Evolutionary conservation across 177 flowering plant genomes (phyloP), one percentile per base, ranked within the genome.

Genomic region (Vitis hybrid): DNA sequence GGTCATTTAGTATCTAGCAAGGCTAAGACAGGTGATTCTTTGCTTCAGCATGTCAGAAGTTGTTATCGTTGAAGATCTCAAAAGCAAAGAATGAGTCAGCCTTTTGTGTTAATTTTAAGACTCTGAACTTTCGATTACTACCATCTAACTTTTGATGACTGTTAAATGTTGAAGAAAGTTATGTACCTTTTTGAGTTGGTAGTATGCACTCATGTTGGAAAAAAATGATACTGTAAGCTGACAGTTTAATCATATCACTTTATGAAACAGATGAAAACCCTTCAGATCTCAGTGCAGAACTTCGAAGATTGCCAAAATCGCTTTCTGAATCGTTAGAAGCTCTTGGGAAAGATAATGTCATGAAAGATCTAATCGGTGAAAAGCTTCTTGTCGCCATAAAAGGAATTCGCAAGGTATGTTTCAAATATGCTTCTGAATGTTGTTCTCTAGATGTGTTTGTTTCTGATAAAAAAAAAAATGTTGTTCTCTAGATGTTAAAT

Each of bases 301-400:
- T 89, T 15, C 71, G 75, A 71, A 84, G 93, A 71, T 75, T 93
- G 74, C 99, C 99, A 46, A 62, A 30, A 67, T 84, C 88, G 63
- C 95, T 96, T 53, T 69, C 85, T 58, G 98, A 92, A 82, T 84
- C 97, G 59, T 71, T 93, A 48, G 86, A 80, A 66, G 95, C 97
- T 74, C 91, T 96, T 65, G 70, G 83, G 71, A 82, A 82, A 52
- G 94, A 93, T 71, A 17, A 64, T 41, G 63, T 82, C 62, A 60
- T 96, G 69, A 79, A 77, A 53, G 88, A 88, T 46, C 65, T 92
- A 10, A 76, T 92, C 49, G 97, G 93, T 68, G 89, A 91, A 71
- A 88, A 90, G 80, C 88, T 92, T 73, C 53, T 82, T 60, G 74
- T 82, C 46, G 93, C 93, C 73, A 80, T 94, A 58, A 80, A 69